These are phyloP conservation scores for Nannochloropsis salina DNA, from an alignment of 108 stramenopile species.

Conservation along the genomic window DNA sequence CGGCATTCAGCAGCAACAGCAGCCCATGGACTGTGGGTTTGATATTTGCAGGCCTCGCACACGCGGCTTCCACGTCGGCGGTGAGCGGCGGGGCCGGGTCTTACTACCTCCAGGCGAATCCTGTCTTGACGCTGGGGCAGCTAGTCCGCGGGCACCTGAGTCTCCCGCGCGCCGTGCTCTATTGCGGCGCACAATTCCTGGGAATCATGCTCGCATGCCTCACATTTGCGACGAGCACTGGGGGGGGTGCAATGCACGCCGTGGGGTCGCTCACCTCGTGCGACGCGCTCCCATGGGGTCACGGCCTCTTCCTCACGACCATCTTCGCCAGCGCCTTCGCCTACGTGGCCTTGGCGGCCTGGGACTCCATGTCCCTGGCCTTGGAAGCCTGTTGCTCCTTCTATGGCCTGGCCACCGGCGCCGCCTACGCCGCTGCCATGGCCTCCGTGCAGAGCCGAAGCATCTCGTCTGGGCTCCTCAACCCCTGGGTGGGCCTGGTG, in stretches of 20 bases:
- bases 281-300: background rate
- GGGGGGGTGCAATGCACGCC: background rate
- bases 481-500: background rate
- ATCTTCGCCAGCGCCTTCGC: background rate
- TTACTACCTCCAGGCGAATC: background rate
- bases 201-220: background rate
- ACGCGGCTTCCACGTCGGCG: background rate
- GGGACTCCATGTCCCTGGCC: background rate
- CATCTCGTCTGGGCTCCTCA: background rate
- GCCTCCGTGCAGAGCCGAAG: background rate
- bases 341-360: background rate
- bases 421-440: background rate
- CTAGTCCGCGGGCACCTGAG: background rate
- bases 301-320: background rate
- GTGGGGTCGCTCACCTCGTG: background rate
- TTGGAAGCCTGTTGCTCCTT: background rate
- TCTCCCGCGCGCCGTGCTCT: slow-evolving; percentile 7
- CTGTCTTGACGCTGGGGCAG: background rate
- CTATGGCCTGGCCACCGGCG: background rate
- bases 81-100: background rate
- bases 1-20: slow-evolving; percentile 10
- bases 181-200: background rate
- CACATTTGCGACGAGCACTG: background rate
- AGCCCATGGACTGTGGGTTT: slow-evolving; percentile 1
- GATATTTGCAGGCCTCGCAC: background rate